Conservation (phyloP, 768 basidiomycete genomes). For the Pleurotus citrinopileatus region DNA sequence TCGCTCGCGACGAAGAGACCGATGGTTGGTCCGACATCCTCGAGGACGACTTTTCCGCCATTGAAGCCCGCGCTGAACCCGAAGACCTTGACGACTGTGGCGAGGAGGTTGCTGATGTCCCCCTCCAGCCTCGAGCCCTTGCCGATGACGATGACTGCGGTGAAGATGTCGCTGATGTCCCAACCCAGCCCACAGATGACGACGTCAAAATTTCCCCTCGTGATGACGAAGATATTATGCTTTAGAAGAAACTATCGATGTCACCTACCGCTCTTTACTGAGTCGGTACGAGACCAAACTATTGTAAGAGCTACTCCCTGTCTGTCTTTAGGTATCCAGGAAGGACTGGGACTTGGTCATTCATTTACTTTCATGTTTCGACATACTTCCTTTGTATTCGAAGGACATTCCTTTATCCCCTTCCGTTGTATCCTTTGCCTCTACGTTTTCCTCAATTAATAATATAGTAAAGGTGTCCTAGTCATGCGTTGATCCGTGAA, state of each 20-base stretch:
- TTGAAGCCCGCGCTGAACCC: not conserved
- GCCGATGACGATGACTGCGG: slow-evolving; percentile 1
- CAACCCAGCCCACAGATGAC: not conserved
- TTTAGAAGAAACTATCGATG: slow-evolving; percentile 6
- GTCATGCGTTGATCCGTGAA: too few species aligned
- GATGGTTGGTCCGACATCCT: not conserved
- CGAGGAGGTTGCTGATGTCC: slow-evolving; percentile 5
- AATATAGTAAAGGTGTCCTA: too few species aligned
- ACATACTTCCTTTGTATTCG: not conserved
- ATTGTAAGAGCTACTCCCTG: not conserved
- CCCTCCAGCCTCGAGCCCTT: not conserved
- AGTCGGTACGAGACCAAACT: not conserved
- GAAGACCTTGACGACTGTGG: slow-evolving; percentile 5
- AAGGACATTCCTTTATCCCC: not conserved
- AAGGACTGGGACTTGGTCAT: slow-evolving; percentile 7
- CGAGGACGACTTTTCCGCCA: not conserved
- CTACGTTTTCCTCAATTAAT: not conserved
- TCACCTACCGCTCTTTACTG: slow-evolving; percentile 2
- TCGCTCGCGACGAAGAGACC: not conserved
- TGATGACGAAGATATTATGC: slow-evolving; percentile 2
- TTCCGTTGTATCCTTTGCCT: not conserved
- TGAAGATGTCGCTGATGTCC: not conserved
- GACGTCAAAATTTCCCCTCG: not conserved
- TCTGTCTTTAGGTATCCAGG: not conserved
- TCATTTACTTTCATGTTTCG: not conserved